Evolutionary conservation across 2,329 filamentous ascomycete species (phyloP).

Genomic region (Pestalotiopsis fici): DNA sequence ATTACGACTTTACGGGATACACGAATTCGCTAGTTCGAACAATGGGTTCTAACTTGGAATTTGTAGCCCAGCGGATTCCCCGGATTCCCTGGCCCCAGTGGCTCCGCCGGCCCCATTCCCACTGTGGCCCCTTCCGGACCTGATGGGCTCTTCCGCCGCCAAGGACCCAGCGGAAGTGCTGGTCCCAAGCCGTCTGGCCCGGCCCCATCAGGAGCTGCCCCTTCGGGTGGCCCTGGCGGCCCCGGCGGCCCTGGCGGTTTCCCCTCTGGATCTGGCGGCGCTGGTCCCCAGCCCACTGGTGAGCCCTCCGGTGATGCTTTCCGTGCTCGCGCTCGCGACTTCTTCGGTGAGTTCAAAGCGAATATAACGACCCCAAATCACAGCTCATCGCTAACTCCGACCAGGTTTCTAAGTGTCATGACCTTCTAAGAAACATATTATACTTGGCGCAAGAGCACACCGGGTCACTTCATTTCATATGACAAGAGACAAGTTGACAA

Average conservation of each 20-base stretch:
- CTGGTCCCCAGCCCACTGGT: constrained; percentile 6
- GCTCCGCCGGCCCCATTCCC: neutral
- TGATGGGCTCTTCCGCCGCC: neutral
- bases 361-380: neutral
- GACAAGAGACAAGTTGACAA: neutral
- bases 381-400: neutral
- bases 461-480: neutral
- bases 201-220: neutral
- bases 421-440: neutral
- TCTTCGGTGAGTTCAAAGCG: neutral
- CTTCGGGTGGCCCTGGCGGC: neutral
- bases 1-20: no score
- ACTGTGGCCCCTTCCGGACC: neutral
- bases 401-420: neutral
- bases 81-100: neutral
- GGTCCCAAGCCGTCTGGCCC: neutral
- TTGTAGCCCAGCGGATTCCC: neutral
- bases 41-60: neutral
- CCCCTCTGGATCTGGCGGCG: neutral
- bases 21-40: neutral
- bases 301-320: neutral
- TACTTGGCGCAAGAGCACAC: neutral
- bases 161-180: neutral
- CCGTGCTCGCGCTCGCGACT: constrained; percentile 1
- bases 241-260: neutral